Evolutionary conservation across 2,329 filamentous ascomycete genomes (phyloP).

Genomic region (Cercospora sesami): DNA sequence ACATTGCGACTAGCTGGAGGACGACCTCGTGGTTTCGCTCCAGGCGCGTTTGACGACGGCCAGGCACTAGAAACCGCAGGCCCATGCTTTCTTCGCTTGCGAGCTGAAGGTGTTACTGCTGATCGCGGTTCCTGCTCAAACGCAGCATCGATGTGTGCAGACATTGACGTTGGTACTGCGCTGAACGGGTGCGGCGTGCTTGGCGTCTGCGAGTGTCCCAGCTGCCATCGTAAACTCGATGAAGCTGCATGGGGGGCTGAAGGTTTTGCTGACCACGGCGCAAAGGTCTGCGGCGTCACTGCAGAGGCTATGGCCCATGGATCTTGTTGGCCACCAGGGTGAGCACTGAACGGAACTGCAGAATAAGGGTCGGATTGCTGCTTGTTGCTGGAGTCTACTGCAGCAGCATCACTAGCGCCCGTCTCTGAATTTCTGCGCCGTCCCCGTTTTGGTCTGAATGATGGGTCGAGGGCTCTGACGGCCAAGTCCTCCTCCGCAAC

Average conservation of each 20-base stretch:
- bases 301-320: conserved; percentile 48
- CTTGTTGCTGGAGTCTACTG: conserved; percentile 22
- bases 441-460: conserved; percentile 64
- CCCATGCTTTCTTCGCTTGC: conserved; percentile 68
- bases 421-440: conserved; percentile 49
- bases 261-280: conserved; percentile 39
- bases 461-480: conserved; percentile 76
- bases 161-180: conserved; percentile 64
- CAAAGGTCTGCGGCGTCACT: conserved; percentile 42
- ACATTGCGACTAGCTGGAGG: conserved; percentile 72
- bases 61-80: conserved; percentile 90
- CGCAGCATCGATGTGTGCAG: conserved; percentile 46
- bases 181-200: conserved; percentile 71
- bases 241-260: conserved; percentile 46
- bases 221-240: conserved; percentile 41
- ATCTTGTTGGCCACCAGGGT: conserved; percentile 57
- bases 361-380: conserved; percentile 20
- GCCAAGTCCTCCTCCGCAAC: conserved; percentile 85
- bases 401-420: conserved; percentile 32
- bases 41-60: conserved; percentile 64
- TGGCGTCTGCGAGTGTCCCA: conserved; percentile 31
- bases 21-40: conserved; percentile 73
- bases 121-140: conserved; percentile 65
- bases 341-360: conserved; percentile 53
- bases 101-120: conserved; percentile 65